These are phyloP conservation scores for Nyctanthes arbortristis DNA, from an alignment of 257 asterid genomes.

Conservation along the genomic window DNA sequence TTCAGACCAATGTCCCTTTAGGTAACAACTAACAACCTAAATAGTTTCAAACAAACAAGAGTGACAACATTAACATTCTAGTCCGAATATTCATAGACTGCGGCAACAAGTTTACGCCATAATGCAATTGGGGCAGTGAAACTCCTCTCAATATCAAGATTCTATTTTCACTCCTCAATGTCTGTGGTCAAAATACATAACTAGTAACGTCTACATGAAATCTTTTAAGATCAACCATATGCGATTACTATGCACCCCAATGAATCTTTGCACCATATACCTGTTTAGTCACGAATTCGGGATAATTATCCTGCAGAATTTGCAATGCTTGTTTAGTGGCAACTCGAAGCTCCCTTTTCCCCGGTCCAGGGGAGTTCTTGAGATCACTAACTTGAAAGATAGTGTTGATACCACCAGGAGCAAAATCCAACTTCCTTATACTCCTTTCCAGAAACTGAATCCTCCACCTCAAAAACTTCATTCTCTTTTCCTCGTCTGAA, in stretches of 20 bases:
- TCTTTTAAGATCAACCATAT: neutral
- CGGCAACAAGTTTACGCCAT: slow-evolving; percentile 5
- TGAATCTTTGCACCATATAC: slow-evolving; percentile 30
- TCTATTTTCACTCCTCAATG: neutral
- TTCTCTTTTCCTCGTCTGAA: slow-evolving; percentile 54
- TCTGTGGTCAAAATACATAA: neutral
- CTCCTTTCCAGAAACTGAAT: slow-evolving; percentile 73
- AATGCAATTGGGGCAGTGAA: too few relatives aligned
- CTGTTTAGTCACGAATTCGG: slow-evolving; percentile 92
- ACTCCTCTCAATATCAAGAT: slow-evolving; percentile 22
- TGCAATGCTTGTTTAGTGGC: slow-evolving; percentile 84
- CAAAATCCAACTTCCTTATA: slow-evolving; percentile 68
- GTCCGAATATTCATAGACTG: neutral
- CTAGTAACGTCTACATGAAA: neutral
- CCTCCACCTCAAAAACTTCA: slow-evolving; percentile 63
- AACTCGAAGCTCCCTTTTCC: slow-evolving; percentile 65
- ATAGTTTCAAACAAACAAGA: slow-evolving; percentile 3
- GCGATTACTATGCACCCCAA: neutral
- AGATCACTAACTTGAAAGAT: slow-evolving; percentile 85
- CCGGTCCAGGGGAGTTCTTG: slow-evolving; percentile 86
- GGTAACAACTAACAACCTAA: neutral
- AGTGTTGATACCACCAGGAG: slow-evolving; percentile 74
- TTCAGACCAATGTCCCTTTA: neutral
- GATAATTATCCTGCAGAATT: slow-evolving; percentile 90
- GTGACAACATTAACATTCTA: neutral